Evolutionary conservation across 2,329 filamentous ascomycete species (phyloP).

Genomic region (Fusarium sp.): DNA sequence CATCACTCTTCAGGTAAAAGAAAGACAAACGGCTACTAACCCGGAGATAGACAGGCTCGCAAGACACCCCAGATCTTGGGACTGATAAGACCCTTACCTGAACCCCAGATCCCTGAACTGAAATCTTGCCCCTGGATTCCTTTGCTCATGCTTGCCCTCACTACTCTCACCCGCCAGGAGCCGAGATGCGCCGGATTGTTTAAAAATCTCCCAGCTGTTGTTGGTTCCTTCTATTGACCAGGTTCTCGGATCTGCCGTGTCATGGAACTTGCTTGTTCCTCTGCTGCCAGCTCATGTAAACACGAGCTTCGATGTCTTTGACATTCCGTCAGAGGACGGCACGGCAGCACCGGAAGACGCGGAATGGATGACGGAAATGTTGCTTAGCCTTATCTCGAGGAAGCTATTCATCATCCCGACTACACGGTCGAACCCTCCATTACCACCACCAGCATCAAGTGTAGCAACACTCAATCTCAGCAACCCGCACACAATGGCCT

Average conservation of each 20-base stretch:
- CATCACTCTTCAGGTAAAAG: neutral
- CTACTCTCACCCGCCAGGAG: neutral
- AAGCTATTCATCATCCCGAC: neutral
- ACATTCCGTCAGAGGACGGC: neutral
- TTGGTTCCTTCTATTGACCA: neutral
- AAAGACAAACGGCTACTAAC: neutral
- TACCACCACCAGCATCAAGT: neutral
- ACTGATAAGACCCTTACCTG: constrained; percentile 39
- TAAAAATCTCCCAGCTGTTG: neutral
- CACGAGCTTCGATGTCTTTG: neutral
- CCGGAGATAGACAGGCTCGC: neutral
- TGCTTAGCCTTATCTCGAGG: constrained; percentile 9
- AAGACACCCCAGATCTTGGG: constrained; percentile 13
- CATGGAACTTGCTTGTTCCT: neutral
- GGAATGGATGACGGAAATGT: neutral
- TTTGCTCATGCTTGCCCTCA: neutral
- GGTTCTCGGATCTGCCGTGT: neutral
- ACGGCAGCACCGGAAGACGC: neutral
- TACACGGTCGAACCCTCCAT: neutral
- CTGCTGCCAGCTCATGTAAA: neutral
- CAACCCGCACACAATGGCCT: neutral
- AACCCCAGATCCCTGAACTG: constrained; percentile 26
- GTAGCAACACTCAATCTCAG: neutral
- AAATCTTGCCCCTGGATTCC: constrained; percentile 22
- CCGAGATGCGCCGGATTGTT: neutral